Conservation (phyloP, 352 stramenopile genomes). For the Phytophthora agathidicida region DNA sequence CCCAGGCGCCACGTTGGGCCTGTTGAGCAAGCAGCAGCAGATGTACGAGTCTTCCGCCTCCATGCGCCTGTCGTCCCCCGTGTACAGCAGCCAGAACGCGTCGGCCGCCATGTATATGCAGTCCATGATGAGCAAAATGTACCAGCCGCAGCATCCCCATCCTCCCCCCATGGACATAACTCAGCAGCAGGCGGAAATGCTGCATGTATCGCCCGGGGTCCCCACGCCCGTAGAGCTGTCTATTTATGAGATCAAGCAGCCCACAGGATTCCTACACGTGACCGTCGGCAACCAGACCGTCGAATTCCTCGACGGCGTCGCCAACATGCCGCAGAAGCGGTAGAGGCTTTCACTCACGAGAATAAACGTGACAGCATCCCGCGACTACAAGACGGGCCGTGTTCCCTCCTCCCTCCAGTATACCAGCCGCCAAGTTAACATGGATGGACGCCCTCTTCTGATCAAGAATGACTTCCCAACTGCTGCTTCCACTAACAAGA, state of each 20-base stretch:
- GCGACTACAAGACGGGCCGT: constrained; percentile 35
- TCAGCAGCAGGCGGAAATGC: constrained; percentile 48
- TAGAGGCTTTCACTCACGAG: constrained; percentile 32
- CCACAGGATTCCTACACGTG: constrained; percentile 81
- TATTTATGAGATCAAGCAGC: constrained; percentile 88
- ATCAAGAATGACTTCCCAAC: constrained; percentile 18
- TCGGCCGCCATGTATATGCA: constrained; percentile 60
- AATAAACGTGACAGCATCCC: constrained; percentile 32
- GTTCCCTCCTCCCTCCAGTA: constrained; percentile 24
- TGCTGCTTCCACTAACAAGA: constrained; percentile 12
- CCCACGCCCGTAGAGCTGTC: constrained; percentile 79
- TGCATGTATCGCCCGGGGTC: constrained; percentile 70
- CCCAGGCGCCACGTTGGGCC: constrained; percentile 44
- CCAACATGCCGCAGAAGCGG: constrained; percentile 85
- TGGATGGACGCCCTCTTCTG: constrained; percentile 27
- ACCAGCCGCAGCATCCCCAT: constrained; percentile 60
- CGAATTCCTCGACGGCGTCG: constrained; percentile 81
- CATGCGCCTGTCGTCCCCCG: constrained; percentile 28
- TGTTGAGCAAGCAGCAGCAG: constrained; percentile 40
- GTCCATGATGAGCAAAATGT: constrained; percentile 70
- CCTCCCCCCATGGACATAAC: constrained; percentile 42
- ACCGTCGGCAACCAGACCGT: constrained; percentile 84
- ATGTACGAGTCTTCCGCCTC: constrained; percentile 37
- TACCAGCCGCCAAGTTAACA: constrained; percentile 25
- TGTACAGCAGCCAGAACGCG: constrained; percentile 36